Evolutionary conservation across 345 rosid genomes (phyloP), one percentile per base, ranked within the genome.

Genomic region (Anastatica hierochuntica): DNA sequence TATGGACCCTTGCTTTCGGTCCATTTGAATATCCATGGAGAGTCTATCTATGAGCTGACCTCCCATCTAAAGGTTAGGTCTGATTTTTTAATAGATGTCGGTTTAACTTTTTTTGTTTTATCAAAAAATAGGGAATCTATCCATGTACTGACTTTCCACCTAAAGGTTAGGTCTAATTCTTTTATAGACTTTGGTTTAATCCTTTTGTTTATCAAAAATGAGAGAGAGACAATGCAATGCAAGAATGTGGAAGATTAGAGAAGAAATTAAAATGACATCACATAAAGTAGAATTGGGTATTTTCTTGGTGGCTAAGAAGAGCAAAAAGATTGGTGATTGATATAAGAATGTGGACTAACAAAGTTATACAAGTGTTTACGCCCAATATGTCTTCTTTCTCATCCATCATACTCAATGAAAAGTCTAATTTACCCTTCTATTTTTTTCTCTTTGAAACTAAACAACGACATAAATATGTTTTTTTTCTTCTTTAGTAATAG

Each of bases 251-350:
- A 58, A 66, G 19, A 8, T 20, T 43, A 51, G 58, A 49, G 62
- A 5, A 46, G 27, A 29, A 12, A 15, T 24, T 14, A 37, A 46
- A 46, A 56, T 56, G 37, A 40, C 46, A 48, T 56, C 57, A 55
- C 48, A 10, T 14, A 64, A 64, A 56, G 59, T 43, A 43, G 49
- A 58, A 58, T 37, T 51, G 48, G 31, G 21, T 66, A 43, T 50
- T 58, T 66, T 66, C 70, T 66, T 66, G 59, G 60, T 58, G 64
- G 70, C 43, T 58, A 66, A 66, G 64, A 66, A 43, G 59, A 36
- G 54, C 64, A 66, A 66, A 66, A 51, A 40, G 42, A 43, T 51
- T 58, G 64, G 70, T 65, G 50, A 38, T 29, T 15, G 41, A 63
- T 8, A 39, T 55, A 46, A 18, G 27, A 54, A 38, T 54, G 40